These are phyloP conservation scores for Teunomyces lycoperdinae DNA, from an alignment of 805 yeast species.

Conservation along the genomic window DNA sequence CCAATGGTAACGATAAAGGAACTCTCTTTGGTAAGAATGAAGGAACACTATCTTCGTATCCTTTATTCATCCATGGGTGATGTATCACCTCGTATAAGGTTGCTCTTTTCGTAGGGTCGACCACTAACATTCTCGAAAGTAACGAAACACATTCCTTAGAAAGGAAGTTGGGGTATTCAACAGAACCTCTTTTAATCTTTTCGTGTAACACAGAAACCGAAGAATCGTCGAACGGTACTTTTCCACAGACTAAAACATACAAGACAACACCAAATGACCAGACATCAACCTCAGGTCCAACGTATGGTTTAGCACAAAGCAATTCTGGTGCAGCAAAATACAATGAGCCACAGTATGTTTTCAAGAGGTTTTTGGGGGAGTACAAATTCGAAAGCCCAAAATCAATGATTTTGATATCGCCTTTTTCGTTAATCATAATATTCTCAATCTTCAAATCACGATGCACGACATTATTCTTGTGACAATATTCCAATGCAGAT, in stretches of 20 bases:
- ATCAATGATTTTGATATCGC: conserved; percentile 93
- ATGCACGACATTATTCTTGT: conserved; percentile 91
- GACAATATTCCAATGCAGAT: conserved; percentile 90
- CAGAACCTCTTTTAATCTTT: conserved; percentile 87
- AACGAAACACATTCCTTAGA: conserved; percentile 79
- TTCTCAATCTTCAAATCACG: conserved; percentile 96
- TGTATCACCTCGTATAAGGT: conserved; percentile 69
- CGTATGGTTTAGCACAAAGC: conserved; percentile 85
- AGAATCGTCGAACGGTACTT: conserved; percentile 97
- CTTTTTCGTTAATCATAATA: conserved; percentile 88
- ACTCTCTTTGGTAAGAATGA: conserved; percentile 72
- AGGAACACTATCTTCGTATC: conserved; percentile 71
- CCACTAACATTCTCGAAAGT: conserved; percentile 86
- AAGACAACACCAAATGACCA: conserved; percentile 98
- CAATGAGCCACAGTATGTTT: conserved; percentile 94
- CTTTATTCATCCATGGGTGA: conserved; percentile 95
- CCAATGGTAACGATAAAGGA: conserved; percentile 72
- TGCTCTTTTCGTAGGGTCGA: conserved; percentile 81
- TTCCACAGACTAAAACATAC: conserved; percentile 94
- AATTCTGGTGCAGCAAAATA: conserved; percentile 99
- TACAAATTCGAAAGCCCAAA: conserved; percentile 91
- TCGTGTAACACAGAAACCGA: conserved; percentile 89
- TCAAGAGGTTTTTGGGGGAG: conserved; percentile 65
- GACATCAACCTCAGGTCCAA: conserved; percentile 96
- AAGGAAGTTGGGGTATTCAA: conserved; percentile 83